Evolutionary conservation across 139 green algal species (phyloP).

Genomic region (Micractinium conductrix): DNA sequence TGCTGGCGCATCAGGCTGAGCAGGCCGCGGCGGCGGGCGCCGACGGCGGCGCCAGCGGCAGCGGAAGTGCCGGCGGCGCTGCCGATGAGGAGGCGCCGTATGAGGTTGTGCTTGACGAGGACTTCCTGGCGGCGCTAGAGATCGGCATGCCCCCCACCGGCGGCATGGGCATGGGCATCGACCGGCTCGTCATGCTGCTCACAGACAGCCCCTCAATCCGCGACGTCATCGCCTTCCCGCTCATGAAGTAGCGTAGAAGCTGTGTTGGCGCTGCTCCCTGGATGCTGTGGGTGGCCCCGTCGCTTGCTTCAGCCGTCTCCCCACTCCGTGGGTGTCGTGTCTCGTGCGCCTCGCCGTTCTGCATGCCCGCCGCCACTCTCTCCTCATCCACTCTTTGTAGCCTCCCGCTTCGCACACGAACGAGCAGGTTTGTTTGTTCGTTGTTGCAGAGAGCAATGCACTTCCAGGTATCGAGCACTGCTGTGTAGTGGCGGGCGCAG

Average conservation of each 20-base stretch:
- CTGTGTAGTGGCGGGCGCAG: too few species aligned
- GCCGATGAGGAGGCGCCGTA: conserved; percentile 75
- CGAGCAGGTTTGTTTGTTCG: too few species aligned
- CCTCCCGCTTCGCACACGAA: too few species aligned
- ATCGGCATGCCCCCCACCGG: conserved; percentile 97
- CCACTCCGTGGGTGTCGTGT: too few species aligned
- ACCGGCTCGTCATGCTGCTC: conserved; percentile 97
- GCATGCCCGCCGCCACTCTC: too few species aligned
- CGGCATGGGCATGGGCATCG: conserved; percentile 97
- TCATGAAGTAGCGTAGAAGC: conserved; percentile 80
- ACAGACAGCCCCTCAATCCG: conserved; percentile 93
- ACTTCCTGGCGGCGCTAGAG: conserved; percentile 97
- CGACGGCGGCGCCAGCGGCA: background rate
- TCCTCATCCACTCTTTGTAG: too few species aligned
- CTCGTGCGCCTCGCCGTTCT: too few species aligned
- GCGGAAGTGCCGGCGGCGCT: background rate
- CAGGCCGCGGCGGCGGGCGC: conserved; percentile 4
- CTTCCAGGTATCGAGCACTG: too few species aligned
- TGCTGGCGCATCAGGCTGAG: conserved; percentile 2
- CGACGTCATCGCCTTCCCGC: conserved; percentile 98
- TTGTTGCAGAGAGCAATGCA: too few species aligned
- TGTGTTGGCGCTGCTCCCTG: background rate
- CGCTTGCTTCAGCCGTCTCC: too few species aligned
- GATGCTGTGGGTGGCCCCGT: too few species aligned
- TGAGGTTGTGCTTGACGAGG: conserved; percentile 90